Evolutionary conservation across 805 yeast genomes (phyloP), one percentile per base, ranked within the genome.

Genomic region (Phaffomyces opuntiae): DNA sequence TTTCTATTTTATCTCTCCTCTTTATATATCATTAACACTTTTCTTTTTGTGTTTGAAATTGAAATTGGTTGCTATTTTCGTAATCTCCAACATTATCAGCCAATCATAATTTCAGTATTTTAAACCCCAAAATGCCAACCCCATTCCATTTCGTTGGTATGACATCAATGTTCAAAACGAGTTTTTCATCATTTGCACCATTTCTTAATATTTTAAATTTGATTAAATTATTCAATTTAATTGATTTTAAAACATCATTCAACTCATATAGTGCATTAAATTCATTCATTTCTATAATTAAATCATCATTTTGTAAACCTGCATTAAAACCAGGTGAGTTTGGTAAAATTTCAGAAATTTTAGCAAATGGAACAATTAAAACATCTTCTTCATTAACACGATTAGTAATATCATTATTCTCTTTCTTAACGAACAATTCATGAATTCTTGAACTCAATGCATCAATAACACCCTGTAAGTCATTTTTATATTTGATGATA

Each of bases 401-500:
- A 17, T 17, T 29, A 29, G 31, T 29, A 5, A 16, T 16, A n/a
- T 5, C 17, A 25, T 24, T 36, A 24, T 5, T 9, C 11, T 39
- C 27, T 9, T 25, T 9, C 12, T 59, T 54, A 11, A 17, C 19
- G 46, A 78, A 74, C 40, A 76, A 77, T 32, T 66, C 63, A 5
- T 66, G 56, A 51, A 88, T 60, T 35, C 72, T 71, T 8, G 45
- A 49, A 32, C 77, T 78, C 8, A 87, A 61, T 21, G 67, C 61
- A 6, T 64, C 59, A 53, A 80, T 59, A 8, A 87, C 64, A 14
- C 56, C 60, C 40, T 68, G 69, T 51, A 81, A 69, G 63, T 91
- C 97, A 56, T 88, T 90, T 47, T 82, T 70, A 36, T 84, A 67
- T 43, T 84, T 69, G 33, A 84, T 78, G 31, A 90, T 78, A 55